A percentile compares a stretch with the other conserved stretches of the same genome.
These are phyloP conservation scores for Oidium heveae DNA, from an alignment of 2,329 filamentous ascomycete species.

Conservation along the genomic window DNA sequence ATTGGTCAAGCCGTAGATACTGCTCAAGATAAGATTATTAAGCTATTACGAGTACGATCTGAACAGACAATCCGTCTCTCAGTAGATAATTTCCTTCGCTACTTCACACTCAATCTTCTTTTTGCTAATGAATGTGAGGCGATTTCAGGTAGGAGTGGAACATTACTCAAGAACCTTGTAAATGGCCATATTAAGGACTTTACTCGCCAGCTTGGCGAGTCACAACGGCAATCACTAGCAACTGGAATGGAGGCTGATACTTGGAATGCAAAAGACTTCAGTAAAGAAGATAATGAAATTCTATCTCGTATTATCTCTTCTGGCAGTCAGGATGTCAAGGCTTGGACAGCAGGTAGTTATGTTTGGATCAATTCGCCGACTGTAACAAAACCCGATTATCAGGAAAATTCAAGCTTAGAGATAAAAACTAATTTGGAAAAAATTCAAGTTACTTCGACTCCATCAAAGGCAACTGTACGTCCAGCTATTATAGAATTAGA, in stretches of 20 bases:
- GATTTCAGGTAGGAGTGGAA: conserved; percentile 54
- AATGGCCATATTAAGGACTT: conserved; percentile 66
- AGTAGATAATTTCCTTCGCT: conserved; percentile 47
- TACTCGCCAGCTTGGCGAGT: conserved; percentile 43
- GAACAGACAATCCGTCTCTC: conserved; percentile 47
- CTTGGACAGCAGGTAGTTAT: conserved; percentile 36
- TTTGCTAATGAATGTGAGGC: conserved; percentile 75
- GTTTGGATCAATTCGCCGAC: conserved; percentile 24
- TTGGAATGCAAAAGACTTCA: conserved; percentile 58
- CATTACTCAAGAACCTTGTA: conserved; percentile 50
- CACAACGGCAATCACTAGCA: conserved; percentile 48
- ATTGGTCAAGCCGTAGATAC: conserved; percentile 60
- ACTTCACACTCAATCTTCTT: conserved; percentile 58
- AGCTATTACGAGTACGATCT: conserved; percentile 50
- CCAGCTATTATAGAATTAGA: conserved; percentile 63
- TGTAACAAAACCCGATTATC: too few species aligned
- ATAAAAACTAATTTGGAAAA: conserved; percentile 3
- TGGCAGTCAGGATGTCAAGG: conserved; percentile 22
- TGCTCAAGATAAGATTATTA: conserved; percentile 51
- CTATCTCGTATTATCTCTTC: conserved; percentile 1
- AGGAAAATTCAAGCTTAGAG: conserved; percentile 3
- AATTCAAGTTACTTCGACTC: conserved; percentile 5
- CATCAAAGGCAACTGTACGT: conserved; percentile 35
- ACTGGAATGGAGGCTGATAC: conserved; percentile 57
- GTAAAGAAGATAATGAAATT: conserved; percentile 26